phyloP scores from a whole-genome alignment of 495 filamentous ascomycete genomes.

The Lophiostoma macrostomum region DNA sequence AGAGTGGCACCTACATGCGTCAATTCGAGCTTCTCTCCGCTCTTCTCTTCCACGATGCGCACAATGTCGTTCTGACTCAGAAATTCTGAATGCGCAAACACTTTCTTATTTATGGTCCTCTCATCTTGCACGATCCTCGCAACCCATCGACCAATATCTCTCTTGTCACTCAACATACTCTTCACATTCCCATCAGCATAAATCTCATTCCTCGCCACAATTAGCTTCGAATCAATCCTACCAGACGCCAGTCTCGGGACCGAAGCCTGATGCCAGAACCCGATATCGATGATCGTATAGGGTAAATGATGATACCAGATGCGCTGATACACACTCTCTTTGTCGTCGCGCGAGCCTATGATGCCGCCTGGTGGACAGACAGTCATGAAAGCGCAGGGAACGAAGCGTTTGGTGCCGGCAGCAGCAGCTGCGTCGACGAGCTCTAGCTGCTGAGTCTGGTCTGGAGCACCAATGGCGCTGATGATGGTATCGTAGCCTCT shows the following conservation, averaged over 20 bases:
- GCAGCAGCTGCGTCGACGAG: slow-evolving; percentile 55
- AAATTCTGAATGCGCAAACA: slow-evolving; percentile 53
- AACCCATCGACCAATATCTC: slow-evolving; percentile 57
- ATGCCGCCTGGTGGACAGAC: slow-evolving; percentile 20
- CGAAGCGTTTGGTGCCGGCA: slow-evolving; percentile 56
- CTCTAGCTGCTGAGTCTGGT: slow-evolving; percentile 50
- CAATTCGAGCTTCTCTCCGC: slow-evolving; percentile 53
- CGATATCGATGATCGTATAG: slow-evolving; percentile 62
- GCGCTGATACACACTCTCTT: slow-evolving; percentile 56
- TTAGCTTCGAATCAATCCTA: slow-evolving; percentile 40
- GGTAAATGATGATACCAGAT: slow-evolving; percentile 52
- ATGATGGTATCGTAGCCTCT: slow-evolving; percentile 54
- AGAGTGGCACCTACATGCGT: slow-evolving; percentile 47
- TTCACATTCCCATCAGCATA: slow-evolving; percentile 51
- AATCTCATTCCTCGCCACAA: slow-evolving; percentile 45
- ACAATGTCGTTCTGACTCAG: slow-evolving; percentile 52
- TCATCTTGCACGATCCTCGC: slow-evolving; percentile 55
- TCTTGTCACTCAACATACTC: slow-evolving; percentile 50
- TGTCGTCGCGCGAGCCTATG: slow-evolving; percentile 31
- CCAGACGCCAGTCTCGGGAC: slow-evolving; percentile 54
- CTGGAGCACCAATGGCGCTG: slow-evolving; percentile 48
- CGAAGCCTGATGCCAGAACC: slow-evolving; percentile 58
- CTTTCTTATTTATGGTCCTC: slow-evolving; percentile 57
- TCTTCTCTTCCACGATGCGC: slow-evolving; percentile 50
- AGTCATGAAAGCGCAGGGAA: slow-evolving; percentile 46